Evolutionary conservation across 202 grass and related monocot genomes (phyloP).

Genomic region (Musa balbisiana): DNA sequence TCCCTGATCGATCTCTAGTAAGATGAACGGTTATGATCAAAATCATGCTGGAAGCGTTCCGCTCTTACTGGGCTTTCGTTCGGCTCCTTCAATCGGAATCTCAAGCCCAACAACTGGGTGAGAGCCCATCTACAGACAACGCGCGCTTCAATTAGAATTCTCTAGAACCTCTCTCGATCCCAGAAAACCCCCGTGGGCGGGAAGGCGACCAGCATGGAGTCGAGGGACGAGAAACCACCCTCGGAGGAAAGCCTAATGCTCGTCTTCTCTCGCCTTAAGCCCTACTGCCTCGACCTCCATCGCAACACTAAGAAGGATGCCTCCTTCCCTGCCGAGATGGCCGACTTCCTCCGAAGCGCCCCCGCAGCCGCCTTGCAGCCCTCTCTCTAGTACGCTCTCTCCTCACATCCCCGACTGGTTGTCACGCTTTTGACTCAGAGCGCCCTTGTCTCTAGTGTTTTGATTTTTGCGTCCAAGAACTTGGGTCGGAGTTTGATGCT

Average conservation of each 20-base stretch:
- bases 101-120: no score
- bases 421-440: background rate
- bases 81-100: no score
- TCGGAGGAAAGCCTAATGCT: background rate
- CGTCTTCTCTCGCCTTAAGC: slow-evolving; percentile 63
- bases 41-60: no score
- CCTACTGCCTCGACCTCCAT: slow-evolving; percentile 65
- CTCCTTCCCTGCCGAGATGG: slow-evolving; percentile 55
- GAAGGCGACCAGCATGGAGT: background rate
- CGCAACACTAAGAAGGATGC: slow-evolving; percentile 45
- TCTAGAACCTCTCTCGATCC: no score
- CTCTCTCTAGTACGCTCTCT: slow-evolving; percentile 54
- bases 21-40: no score
- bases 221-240: background rate
- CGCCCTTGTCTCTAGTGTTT: background rate
- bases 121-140: no score
- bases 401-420: no score
- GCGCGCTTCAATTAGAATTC: no score
- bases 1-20: no score
- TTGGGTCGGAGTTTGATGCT: no score
- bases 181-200: no score
- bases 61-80: no score
- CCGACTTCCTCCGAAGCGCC: slow-evolving; percentile 45
- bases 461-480: background rate
- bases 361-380: slow-evolving; percentile 42